Conservation (phyloP, 805 yeast species). For the Teunomyces lycoperdinae region DNA sequence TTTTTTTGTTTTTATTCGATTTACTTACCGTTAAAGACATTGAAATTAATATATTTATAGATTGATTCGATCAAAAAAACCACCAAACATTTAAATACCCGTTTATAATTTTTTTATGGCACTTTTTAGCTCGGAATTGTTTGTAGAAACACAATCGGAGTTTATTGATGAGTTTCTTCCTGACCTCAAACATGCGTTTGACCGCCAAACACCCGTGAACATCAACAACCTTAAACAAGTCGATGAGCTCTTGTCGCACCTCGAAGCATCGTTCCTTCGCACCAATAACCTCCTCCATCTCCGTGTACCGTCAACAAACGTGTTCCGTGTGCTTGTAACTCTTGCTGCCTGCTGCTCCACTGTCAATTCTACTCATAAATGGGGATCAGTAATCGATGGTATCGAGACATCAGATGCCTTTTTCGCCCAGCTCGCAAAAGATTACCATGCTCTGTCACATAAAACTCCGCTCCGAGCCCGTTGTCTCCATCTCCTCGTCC, state of each 20-base stretch:
- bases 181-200: conserved; percentile 11
- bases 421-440: conserved; percentile 15
- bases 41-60: not conserved
- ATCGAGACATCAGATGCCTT: conserved; percentile 19
- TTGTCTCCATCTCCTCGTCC: conserved; percentile 11
- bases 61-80: no score
- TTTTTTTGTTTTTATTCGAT: not conserved
- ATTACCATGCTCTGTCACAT: conserved; percentile 16
- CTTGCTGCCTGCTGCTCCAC: conserved; percentile 27
- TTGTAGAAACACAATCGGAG: conserved; percentile 15
- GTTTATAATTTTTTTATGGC: not conserved
- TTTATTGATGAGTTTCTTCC: conserved; percentile 21
- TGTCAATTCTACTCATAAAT: conserved; percentile 23
- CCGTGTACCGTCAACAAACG: conserved; percentile 23
- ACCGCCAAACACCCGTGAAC: conserved; percentile 12
- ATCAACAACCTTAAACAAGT: conserved; percentile 26
- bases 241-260: conserved; percentile 25
- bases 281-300: conserved; percentile 3
- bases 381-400: conserved; percentile 15
- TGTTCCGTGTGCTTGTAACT: conserved; percentile 30
- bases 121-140: conserved; percentile 4
- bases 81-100: not conserved
- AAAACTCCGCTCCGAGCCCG: conserved; percentile 22
- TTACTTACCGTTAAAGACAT: conserved; percentile 13
- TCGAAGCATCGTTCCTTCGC: conserved; percentile 18